Evolutionary conservation across 2,329 filamentous ascomycete genomes (phyloP).

Genomic region (Hypoxylon sp.): DNA sequence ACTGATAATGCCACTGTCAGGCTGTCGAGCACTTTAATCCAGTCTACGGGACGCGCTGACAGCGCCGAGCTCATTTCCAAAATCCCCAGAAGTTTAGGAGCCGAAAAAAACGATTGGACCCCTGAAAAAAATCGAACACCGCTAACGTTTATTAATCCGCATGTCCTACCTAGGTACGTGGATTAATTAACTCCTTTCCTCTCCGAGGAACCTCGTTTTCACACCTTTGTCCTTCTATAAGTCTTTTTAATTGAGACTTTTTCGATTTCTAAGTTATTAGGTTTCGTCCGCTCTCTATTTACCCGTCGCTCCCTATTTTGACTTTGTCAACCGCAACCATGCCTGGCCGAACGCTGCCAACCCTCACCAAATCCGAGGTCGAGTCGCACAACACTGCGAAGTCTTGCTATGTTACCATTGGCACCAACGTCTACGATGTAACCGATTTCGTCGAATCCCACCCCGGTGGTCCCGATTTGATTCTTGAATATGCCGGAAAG

Average conservation of each 20-base stretch:
- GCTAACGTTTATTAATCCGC: constrained; percentile 44
- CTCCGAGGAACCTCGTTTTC: constrained; percentile 28
- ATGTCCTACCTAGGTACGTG: constrained; percentile 28
- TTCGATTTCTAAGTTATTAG: constrained; percentile 2
- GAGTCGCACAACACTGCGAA: constrained; percentile 82
- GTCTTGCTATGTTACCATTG: constrained; percentile 94
- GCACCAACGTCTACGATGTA: constrained; percentile 92
- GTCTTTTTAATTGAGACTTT: constrained; percentile 28
- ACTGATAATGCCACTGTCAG: constrained; percentile 51
- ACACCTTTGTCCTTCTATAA: constrained; percentile 8
- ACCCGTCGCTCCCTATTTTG: constrained; percentile 35
- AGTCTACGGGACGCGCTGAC: constrained; percentile 39
- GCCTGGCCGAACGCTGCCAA: constrained; percentile 86
- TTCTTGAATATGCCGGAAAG: constrained; percentile 90
- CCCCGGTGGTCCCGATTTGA: constrained; percentile 88
- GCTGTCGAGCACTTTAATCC: constrained; percentile 40
- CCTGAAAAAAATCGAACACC: constrained; percentile 34
- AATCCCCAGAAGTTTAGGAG: constrained; percentile 2
- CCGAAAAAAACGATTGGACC: constrained; percentile 35
- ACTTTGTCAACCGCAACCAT: constrained; percentile 64
- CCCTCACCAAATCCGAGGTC: constrained; percentile 85
- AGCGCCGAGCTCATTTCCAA: constrained; percentile 38
- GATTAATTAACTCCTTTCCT: constrained; percentile 34
- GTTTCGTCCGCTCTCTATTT: constrained; percentile 30
- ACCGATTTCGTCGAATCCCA: constrained; percentile 92